Evolutionary conservation across 2,329 filamentous ascomycete species (phyloP), one percentile per base, ranked within the genome.

Genomic region (Achaetomium macrosporum): DNA sequence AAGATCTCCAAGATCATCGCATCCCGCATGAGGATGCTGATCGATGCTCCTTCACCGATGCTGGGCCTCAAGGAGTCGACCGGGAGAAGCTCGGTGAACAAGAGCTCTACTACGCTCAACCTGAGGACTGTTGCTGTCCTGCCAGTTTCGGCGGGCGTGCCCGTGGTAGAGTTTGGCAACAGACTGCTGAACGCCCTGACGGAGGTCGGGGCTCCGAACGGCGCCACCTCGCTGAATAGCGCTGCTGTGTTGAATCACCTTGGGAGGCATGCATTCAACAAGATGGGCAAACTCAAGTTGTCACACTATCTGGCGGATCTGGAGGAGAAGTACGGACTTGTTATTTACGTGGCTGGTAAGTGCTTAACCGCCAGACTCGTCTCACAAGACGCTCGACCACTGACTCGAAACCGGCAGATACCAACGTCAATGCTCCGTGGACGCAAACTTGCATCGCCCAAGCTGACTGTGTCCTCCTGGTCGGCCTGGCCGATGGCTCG

Each of bases 1-100:
- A 96, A 97, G 69, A 95, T 99, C 29, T 97, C 93, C 1, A 99
- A 97, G 69, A 93, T 99, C 61, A 96, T 99, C 63, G 93, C 93
- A 0, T 90, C 91, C 35, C 84, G 93, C 3, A 97, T 99, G 93
- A 80, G 92, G 56, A 82, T 88, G 40, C 72, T 96, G 37, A 82
- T 97, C 17, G 90, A 97, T 61, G 86, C 91, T 62, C 88, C 90
- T 1, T 72, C 88, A 15, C 42, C 49, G 0, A 79, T 82, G 35
- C 78, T 85, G 37, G 76, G 83, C 49, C 76, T 78, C 9, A 82
- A 82, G 54, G 87, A 92, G 48, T 73, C 73, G 42, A 74, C 77
- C 5, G 73, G 76, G 9, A 77, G 78, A 12, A 78, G 79, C 3
- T 77, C 81, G 1, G 77, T 76, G 33, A 86, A 83, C 54, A 83